Percentiles rank a stretch among this genome's conserved stretches.
Evolutionary conservation across 1,284 basidiomycete species (phyloP).

Genomic region (Anthracocystis panici-leucophaei): DNA sequence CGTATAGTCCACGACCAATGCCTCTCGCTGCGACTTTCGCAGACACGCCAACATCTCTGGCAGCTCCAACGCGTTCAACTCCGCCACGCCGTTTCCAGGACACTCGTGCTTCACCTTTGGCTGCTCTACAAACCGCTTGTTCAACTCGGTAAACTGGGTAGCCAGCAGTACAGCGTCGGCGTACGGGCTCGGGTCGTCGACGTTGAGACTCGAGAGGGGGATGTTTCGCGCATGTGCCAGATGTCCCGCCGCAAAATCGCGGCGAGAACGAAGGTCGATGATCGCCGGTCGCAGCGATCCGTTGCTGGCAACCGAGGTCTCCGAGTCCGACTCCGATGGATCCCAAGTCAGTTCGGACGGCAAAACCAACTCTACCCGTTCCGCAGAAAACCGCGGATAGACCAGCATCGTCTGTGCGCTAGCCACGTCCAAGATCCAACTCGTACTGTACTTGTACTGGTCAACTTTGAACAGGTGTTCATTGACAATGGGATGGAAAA

Average conservation of each 20-base stretch:
- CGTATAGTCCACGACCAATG: constrained; percentile 27
- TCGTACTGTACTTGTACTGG: constrained; percentile 35
- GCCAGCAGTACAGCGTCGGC: constrained; percentile 34
- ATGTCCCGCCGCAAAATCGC: constrained; percentile 14
- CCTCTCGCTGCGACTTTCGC: constrained; percentile 13
- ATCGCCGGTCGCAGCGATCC: constrained; percentile 26
- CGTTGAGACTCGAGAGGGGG: constrained; percentile 28
- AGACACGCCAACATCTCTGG: constrained; percentile 34
- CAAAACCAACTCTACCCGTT: constrained; percentile 1
- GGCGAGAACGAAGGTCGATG: constrained; percentile 24
- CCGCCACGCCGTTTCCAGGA: constrained; percentile 25
- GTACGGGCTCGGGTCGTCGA: constrained; percentile 32
- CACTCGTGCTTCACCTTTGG: constrained; percentile 12
- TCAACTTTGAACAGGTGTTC: constrained; percentile 46
- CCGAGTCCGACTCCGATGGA: constrained; percentile 16
- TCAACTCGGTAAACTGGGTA: constrained; percentile 39
- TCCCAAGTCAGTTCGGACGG: constrained; percentile 15
- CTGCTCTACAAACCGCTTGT: constrained; percentile 22
- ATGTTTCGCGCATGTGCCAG: constrained; percentile 24
- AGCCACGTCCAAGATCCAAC: constrained; percentile 36
- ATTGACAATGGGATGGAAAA: constrained; percentile 39
- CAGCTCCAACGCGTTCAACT: constrained; percentile 17
- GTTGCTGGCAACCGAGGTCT: background rate
- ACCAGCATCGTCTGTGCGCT: constrained; percentile 37
- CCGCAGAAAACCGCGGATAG: constrained; percentile 24